A percentile compares a stretch with the other conserved stretches of the same genome.
Evolutionary conservation across 192 early-diverging fungal genomes (phyloP).

Genomic region (Coemansia reversa): DNA sequence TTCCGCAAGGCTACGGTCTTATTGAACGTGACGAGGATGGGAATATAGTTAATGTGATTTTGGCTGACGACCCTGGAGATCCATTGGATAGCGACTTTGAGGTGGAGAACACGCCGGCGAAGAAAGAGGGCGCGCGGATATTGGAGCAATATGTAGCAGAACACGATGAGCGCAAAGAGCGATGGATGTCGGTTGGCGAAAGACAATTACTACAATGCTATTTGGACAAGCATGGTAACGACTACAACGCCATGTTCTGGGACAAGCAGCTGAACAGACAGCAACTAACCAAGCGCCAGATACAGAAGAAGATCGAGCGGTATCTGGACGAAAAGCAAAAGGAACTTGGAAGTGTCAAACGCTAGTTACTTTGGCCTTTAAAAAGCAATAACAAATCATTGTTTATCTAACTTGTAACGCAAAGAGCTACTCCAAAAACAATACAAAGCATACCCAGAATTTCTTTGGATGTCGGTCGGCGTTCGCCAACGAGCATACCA

Average conservation of each 20-base stretch:
- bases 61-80: constrained; percentile 56
- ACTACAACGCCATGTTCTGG: constrained; percentile 79
- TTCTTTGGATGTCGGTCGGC: constrained; percentile 60
- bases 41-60: constrained; percentile 67
- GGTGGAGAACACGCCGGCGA: constrained; percentile 48
- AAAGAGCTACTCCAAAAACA: constrained; percentile 67
- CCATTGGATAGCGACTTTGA: constrained; percentile 55
- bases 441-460: constrained; percentile 69
- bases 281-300: constrained; percentile 65
- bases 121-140: constrained; percentile 59
- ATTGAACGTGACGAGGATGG: constrained; percentile 79
- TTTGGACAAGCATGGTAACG: constrained; percentile 68
- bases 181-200: constrained; percentile 60
- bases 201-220: constrained; percentile 57
- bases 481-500: constrained; percentile 78
- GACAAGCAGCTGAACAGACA: constrained; percentile 69
- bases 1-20: constrained; percentile 69
- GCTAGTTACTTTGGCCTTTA: background rate
- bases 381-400: constrained; percentile 3
- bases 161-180: constrained; percentile 38
- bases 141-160: constrained; percentile 57
- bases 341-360: constrained; percentile 12
- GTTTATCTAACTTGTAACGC: constrained; percentile 51
- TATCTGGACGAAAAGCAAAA: constrained; percentile 48
- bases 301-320: constrained; percentile 60